Base-by-base conservation (phyloP, 768 basidiomycete species). In the Suillus cothurnatus region DNA sequence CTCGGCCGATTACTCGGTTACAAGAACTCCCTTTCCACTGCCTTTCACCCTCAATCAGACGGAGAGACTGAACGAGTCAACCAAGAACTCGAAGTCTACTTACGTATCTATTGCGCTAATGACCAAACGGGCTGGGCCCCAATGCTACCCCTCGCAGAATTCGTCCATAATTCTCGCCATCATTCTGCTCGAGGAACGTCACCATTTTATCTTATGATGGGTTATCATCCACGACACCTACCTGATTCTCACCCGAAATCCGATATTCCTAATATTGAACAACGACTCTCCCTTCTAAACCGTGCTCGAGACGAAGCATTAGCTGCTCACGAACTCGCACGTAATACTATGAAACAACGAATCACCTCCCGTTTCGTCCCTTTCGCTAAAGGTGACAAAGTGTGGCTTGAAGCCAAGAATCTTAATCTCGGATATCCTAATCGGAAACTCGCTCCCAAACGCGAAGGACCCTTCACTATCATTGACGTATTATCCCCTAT, bases 391-490 rank as follows among this genome's bases (percentile, higher is more conserved):
- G 62, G 62, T 9, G 38, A 38, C 14, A 12, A 38, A 3, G 38
- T 38, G 1, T 34, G 34, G 34, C 41, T 36, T n/a, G 14, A 59
- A 34, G 34, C 26, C 41, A 39, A 39, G n/a, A 60, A 60, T 8
- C 32, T 41, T 12, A n/a, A 60, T 38, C 32, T 60, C 7, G 7
- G 23, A 6, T 60, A 60, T 41, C 19, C 58, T 60, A 38, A 36
- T n/a, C 19, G 34, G 21, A 60, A 60, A 23, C 23, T 60, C 6
- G 19, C 19, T 8, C 38, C 58, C 1, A 60, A 60, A 41, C 36
- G 58, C 21, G 58, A 60, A 41, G 58, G 58, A 38, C 58, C 58
- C 12, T 60, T 60, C 28, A 36, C 34, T 36, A 36, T 36, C 34
- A 36, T 36, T 39, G 31, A 32, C 31, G 6, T 32, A 32, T 32